These are phyloP conservation scores for Gremmenia infestans DNA, from an alignment of 2,329 filamentous ascomycete genomes.

Conservation along the genomic window DNA sequence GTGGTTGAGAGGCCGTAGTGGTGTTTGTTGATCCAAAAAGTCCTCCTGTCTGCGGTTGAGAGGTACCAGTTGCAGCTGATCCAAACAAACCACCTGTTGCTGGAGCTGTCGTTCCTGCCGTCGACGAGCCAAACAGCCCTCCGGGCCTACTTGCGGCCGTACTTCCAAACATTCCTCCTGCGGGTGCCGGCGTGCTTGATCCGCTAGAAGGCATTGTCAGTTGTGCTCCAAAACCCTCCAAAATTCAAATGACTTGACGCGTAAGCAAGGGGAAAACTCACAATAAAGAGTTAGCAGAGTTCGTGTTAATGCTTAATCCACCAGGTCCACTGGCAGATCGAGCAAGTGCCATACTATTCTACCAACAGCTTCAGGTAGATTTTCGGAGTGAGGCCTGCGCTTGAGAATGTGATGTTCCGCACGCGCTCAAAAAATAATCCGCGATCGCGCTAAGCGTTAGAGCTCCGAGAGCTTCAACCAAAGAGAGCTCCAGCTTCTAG, in stretches of 20 bases:
- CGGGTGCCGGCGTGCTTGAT: slow-evolving; percentile 22
- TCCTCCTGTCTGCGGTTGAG: slow-evolving; percentile 15
- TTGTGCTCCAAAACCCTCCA: slow-evolving; percentile 3
- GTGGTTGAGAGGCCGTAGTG: slow-evolving; percentile 11
- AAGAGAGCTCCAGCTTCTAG: background rate
- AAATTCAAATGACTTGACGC: slow-evolving; percentile 27
- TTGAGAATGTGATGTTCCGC: slow-evolving; percentile 1
- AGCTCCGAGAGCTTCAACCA: slow-evolving; percentile 13
- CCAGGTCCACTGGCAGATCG: slow-evolving; percentile 56
- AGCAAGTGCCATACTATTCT: slow-evolving; percentile 32
- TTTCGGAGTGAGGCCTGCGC: slow-evolving; percentile 1
- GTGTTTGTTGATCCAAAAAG: slow-evolving; percentile 24
- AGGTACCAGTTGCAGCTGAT: slow-evolving; percentile 10
- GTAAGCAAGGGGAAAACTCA: slow-evolving; percentile 31
- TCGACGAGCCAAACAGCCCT: slow-evolving; percentile 31
- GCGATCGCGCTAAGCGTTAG: slow-evolving; percentile 14
- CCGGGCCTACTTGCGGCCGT: slow-evolving; percentile 26
- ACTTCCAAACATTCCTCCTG: slow-evolving; percentile 31
- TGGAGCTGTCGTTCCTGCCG: slow-evolving; percentile 11
- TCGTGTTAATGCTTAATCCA: slow-evolving; percentile 60
- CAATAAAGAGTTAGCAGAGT: slow-evolving; percentile 53
- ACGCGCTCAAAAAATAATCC: slow-evolving; percentile 7
- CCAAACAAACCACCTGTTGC: slow-evolving; percentile 25
- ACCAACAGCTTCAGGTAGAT: slow-evolving; percentile 3
- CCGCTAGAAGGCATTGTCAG: slow-evolving; percentile 24